Percentiles rank a stretch among this genome's conserved stretches.
phyloP scores from a whole-genome alignment of 2,329 filamentous ascomycete genomes.

The Penicillium sp. region DNA sequence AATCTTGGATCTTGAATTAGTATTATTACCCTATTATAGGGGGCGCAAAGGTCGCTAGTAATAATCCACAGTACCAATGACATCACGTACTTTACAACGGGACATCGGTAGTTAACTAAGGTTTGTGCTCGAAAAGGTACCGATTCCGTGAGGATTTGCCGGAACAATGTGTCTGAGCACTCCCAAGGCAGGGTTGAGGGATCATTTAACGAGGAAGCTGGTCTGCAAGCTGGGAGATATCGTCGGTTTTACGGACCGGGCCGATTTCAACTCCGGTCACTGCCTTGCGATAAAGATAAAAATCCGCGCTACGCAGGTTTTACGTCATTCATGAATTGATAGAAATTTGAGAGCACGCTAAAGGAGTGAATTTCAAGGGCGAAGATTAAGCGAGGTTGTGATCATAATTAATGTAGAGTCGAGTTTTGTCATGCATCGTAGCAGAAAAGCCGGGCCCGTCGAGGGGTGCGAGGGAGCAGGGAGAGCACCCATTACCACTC shows the following conservation, averaged over 20 bases:
- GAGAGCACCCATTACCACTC: background rate
- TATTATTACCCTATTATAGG: slow-evolving; percentile 44
- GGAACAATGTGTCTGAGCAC: slow-evolving; percentile 39
- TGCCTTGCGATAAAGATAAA: slow-evolving; percentile 1
- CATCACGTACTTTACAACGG: slow-evolving; percentile 46
- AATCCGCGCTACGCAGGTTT: too few species aligned
- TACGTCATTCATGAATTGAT: too few species aligned
- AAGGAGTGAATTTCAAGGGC: too few species aligned
- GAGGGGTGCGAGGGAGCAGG: too few species aligned
- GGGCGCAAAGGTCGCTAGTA: slow-evolving; percentile 40
- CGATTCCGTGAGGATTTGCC: slow-evolving; percentile 43
- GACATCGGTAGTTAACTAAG: slow-evolving; percentile 45
- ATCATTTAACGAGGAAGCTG: slow-evolving; percentile 43
- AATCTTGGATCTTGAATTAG: slow-evolving; percentile 44
- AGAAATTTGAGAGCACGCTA: too few species aligned
- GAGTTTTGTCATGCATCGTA: too few species aligned
- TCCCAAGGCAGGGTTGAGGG: slow-evolving; percentile 41
- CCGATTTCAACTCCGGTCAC: slow-evolving; percentile 12
- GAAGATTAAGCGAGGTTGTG: too few species aligned
- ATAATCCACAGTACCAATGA: slow-evolving; percentile 47
- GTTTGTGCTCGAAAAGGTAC: slow-evolving; percentile 43
- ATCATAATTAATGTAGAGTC: too few species aligned
- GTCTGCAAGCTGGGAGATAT: slow-evolving; percentile 42
- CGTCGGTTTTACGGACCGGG: slow-evolving; percentile 35
- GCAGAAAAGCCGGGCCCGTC: too few species aligned